Evolutionary conservation across 2,329 filamentous ascomycete genomes (phyloP).

Genomic region (Verruconis gallopava): DNA sequence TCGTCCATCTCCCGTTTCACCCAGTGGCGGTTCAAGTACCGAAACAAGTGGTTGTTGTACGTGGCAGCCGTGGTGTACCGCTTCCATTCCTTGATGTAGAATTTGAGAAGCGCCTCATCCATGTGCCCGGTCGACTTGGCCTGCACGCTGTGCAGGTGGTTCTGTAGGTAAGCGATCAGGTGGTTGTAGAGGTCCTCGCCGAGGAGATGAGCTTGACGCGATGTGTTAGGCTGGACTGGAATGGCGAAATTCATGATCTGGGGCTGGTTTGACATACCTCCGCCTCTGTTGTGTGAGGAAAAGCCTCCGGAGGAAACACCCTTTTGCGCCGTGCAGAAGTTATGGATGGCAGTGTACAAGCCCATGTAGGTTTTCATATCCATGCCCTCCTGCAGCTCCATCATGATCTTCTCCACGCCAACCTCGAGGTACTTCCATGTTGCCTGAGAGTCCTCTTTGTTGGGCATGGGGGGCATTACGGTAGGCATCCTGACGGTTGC

Average conservation of each 20-base stretch:
- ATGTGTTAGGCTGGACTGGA: neutral
- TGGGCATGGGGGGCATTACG: constrained; percentile 32
- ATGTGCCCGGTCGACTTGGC: constrained; percentile 63
- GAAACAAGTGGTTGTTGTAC: constrained; percentile 94
- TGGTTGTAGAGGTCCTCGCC: constrained; percentile 94
- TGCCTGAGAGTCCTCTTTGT: constrained; percentile 36
- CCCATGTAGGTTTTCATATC: constrained; percentile 97
- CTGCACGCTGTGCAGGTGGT: constrained; percentile 61
- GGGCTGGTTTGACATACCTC: constrained; percentile 26
- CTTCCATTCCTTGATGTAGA: constrained; percentile 95
- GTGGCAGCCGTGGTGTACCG: constrained; percentile 91
- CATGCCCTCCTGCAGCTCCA: constrained; percentile 78
- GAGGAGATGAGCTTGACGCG: constrained; percentile 65
- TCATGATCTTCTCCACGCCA: constrained; percentile 89
- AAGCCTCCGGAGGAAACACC: constrained; percentile 50
- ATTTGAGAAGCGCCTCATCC: constrained; percentile 79
- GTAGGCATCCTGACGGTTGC: constrained; percentile 9
- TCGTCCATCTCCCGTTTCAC: constrained; percentile 98
- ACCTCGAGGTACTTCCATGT: constrained; percentile 76
- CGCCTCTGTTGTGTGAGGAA: constrained; percentile 54
- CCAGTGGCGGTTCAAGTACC: constrained; percentile 96
- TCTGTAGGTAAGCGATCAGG: constrained; percentile 70
- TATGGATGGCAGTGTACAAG: constrained; percentile 93
- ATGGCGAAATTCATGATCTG: no score
- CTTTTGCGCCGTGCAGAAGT: constrained; percentile 98